These are phyloP conservation scores for Arabis alpina DNA, from an alignment of 345 rosid genomes.

Conservation along the genomic window DNA sequence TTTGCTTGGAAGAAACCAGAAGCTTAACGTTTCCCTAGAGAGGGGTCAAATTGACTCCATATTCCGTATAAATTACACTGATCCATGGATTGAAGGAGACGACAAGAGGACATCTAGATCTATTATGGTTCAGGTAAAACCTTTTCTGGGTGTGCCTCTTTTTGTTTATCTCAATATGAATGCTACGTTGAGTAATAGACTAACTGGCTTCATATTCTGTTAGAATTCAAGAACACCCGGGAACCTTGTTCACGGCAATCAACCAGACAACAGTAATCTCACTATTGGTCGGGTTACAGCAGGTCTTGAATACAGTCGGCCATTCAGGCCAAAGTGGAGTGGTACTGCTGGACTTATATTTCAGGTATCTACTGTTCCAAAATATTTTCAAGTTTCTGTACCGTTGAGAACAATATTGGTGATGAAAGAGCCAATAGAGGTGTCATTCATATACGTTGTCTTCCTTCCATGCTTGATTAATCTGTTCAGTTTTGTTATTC, in stretches of 20 bases:
- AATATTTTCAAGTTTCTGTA: conserved; percentile 11
- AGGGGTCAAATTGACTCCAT: conserved; percentile 95
- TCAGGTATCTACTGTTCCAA: conserved; percentile 59
- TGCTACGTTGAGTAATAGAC: conserved; percentile 26
- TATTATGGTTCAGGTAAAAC: conserved; percentile 82
- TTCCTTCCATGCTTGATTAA: too few relatives aligned
- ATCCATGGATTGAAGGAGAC: conserved; percentile 99
- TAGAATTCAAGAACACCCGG: conserved; percentile 98
- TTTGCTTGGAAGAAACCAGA: conserved; percentile 91
- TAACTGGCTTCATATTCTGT: conserved; percentile 36
- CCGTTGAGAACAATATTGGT: not conserved
- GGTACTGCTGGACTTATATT: conserved; percentile 84
- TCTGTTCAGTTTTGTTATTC: too few relatives aligned
- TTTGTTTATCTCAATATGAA: conserved; percentile 19
- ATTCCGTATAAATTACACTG: conserved; percentile 89
- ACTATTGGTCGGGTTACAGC: conserved; percentile 86
- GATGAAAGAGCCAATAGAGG: not conserved
- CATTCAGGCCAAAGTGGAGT: conserved; percentile 96
- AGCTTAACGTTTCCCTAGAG: conserved; percentile 85
- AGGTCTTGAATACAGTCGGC: conserved; percentile 84
- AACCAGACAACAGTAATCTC: conserved; percentile 64
- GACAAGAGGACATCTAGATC: conserved; percentile 93
- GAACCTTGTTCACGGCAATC: conserved; percentile 89
- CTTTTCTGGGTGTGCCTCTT: not conserved
- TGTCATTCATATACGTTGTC: too few relatives aligned